Evolutionary conservation across 2,329 filamentous ascomycete genomes (phyloP), one percentile per base, ranked within the genome.

Genomic region (Penicillium oxalicum): DNA sequence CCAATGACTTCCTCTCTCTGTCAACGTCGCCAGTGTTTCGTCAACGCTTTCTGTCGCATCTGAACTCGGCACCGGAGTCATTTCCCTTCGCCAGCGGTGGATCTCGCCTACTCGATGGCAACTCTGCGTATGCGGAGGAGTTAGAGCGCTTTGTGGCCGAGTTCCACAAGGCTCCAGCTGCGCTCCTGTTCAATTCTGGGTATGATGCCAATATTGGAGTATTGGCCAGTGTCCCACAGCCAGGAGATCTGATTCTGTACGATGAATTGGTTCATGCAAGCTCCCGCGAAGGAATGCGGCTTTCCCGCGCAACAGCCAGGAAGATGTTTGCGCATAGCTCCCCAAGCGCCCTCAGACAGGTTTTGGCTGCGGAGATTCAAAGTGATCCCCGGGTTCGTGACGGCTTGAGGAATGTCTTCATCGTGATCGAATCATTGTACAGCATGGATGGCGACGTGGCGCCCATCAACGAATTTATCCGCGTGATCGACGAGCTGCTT

Each of bases 361-460:
- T 68, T 2, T 53, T 79, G n/a, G 37, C 52, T 9, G 41, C 51
- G 0, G 49, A 72, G 9, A 50, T 66, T 0, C 51, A 63, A 2
- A 50, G 55, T 0, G 69, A 76, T 26, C 50, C 61, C 1, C 13
- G 44, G 40, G 45, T 80, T 0, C 39, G 39, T 0, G 44, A 53
- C 0, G 77, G 78, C 0, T 49, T 61, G 1, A 62, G 61, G 0
- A 83, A 80, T 53, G 74, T 88, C 2, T 86, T 89, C 55, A 65
- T 89, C n/a, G 81, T 80, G 0, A 74, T 88, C 0, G 86, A 89
- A 56, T 80, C 78, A 0, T 73, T 89, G 0, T 91, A 93, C 65
- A 90, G 86, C 63, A 93, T 93, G 88, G 87, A 91, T 45, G 88
- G 88, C 0, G 86, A 91, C 56, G 69, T 88, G 13, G 80, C 80